phyloP scores from a whole-genome alignment of 805 yeast species.

The Starmera dryadoides region DNA sequence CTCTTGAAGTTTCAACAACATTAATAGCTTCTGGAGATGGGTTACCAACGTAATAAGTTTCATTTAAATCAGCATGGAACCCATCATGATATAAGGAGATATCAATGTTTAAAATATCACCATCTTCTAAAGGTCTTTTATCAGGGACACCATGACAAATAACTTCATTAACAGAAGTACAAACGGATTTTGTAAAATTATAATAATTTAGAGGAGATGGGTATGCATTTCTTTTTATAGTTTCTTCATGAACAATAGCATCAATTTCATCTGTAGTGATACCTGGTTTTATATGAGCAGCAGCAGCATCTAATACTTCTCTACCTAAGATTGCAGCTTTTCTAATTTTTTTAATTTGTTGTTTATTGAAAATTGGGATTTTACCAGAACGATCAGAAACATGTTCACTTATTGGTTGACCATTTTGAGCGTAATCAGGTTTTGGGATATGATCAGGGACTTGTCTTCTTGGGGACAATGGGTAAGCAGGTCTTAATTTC shows the following conservation, averaged over 20 bases:
- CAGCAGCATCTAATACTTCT: conserved; percentile 86
- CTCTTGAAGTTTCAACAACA: conserved; percentile 88
- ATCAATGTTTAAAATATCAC: conserved; percentile 91
- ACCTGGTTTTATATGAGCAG: conserved; percentile 78
- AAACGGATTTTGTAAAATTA: conserved; percentile 85
- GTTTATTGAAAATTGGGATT: conserved; percentile 56
- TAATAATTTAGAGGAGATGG: conserved; percentile 95
- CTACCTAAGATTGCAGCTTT: conserved; percentile 72
- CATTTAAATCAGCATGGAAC: conserved; percentile 90
- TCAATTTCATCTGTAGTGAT: conserved; percentile 91
- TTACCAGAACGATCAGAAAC: conserved; percentile 59
- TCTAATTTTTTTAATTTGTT: conserved; percentile 68
- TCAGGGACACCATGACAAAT: conserved; percentile 98
- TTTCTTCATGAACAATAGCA: conserved; percentile 77
- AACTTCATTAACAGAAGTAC: conserved; percentile 92
- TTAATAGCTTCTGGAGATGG: conserved; percentile 77
- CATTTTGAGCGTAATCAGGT: conserved; percentile 83
- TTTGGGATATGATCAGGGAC: conserved; percentile 64
- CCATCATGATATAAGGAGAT: conserved; percentile 83
- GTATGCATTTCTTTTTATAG: conserved; percentile 81
- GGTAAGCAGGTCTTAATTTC: conserved; percentile 67
- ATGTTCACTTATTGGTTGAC: conserved; percentile 75
- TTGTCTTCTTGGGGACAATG: conserved; percentile 62
- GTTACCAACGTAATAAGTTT: conserved; percentile 94
- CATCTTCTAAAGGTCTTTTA: conserved; percentile 77